Base-by-base conservation (phyloP, 2,329 filamentous ascomycete species). In the Scedosporium minutisporum region DNA sequence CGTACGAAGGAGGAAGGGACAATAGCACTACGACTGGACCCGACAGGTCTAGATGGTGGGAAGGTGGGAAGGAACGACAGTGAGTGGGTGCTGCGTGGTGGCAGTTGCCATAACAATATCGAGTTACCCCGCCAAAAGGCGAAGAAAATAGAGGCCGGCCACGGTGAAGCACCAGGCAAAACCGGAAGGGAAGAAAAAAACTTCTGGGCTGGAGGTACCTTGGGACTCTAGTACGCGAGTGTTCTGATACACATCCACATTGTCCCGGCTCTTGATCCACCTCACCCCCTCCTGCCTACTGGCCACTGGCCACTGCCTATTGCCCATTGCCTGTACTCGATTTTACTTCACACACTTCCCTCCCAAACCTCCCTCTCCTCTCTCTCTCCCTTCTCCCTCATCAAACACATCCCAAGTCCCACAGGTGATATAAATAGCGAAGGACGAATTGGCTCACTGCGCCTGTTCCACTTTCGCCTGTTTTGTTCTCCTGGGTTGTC, bases 331-430 rank as follows among this genome's bases (percentile, higher is more conserved):
- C 33, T 38, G 33, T 38, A 10, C 33, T 38, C 33, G 33, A 38
- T 38, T 33, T 38, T 38, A 38, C 10, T 1, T 38, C 10, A 10
- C 12, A 38, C 33, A 12, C 33, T 27, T 7, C 29, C 29, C 62
- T 57, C 44, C 55, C 46, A 38, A 27, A 25, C 58, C 48, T 57
- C n/a, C n/a, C 27, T 59, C 23, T 21, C 42, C 58, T 59, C 41
- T 46, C 62, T n/a, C 18, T 51, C 48, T 33, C 62, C 29, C 51
- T 63, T 55, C 53, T 63, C 48, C 58, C 25, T 46, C 59, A 57
- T 62, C 51, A 48, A 46, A 21, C 58, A 46, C 27, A 10, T 42
- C 4, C 18, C 51, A 10, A 55, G 23, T 55, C 23, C 51, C 18
- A 23, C 51, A 23, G 23, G 51, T 23, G 18, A 27, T 55, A 55